A percentile compares a stretch with the other conserved stretches of the same genome.
phyloP scores from a whole-genome alignment of 2,329 filamentous ascomycete genomes.

The Fusarium nematophilum region DNA sequence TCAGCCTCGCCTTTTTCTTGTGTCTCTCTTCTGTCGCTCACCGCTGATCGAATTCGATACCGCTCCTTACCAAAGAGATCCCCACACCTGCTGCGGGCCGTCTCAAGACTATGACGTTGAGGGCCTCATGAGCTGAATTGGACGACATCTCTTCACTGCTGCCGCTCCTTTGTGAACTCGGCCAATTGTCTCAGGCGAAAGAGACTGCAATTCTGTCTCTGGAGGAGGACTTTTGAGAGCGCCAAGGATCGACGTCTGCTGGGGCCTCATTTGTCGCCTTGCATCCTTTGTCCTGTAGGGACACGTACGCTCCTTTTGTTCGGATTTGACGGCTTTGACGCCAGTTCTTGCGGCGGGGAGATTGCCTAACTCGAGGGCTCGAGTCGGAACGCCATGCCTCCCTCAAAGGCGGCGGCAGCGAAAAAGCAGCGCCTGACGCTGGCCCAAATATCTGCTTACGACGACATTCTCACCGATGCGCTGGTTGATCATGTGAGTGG shows the following conservation, averaged over 20 bases:
- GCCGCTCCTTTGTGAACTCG: constrained; percentile 19
- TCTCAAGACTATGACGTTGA: constrained; percentile 43
- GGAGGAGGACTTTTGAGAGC: constrained; percentile 2
- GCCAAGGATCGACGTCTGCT: constrained; percentile 21
- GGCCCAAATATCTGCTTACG: constrained; percentile 89
- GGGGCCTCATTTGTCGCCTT: constrained; percentile 26
- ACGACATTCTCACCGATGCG: constrained; percentile 95
- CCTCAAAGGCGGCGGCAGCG: constrained; percentile 48
- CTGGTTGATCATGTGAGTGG: constrained; percentile 89
- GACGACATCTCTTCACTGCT: constrained; percentile 24
- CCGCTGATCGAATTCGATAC: constrained; percentile 8
- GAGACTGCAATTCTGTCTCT: neutral
- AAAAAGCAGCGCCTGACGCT: constrained; percentile 83
- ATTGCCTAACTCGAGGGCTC: neutral
- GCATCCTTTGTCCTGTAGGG: constrained; percentile 19
- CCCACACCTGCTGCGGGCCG: constrained; percentile 16
- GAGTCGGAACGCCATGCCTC: constrained; percentile 48
- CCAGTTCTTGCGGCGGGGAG: neutral
- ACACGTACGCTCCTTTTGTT: constrained; percentile 39
- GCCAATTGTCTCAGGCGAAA: constrained; percentile 2
- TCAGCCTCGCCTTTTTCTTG: constrained; percentile 11
- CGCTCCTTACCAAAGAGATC: constrained; percentile 24
- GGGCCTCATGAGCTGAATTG: constrained; percentile 39
- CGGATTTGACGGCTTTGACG: constrained; percentile 11
- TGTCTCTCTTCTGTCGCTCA: constrained; percentile 18